Evolutionary conservation across 345 rosid species (phyloP).

Genomic region (Melaleuca alternifolia): DNA sequence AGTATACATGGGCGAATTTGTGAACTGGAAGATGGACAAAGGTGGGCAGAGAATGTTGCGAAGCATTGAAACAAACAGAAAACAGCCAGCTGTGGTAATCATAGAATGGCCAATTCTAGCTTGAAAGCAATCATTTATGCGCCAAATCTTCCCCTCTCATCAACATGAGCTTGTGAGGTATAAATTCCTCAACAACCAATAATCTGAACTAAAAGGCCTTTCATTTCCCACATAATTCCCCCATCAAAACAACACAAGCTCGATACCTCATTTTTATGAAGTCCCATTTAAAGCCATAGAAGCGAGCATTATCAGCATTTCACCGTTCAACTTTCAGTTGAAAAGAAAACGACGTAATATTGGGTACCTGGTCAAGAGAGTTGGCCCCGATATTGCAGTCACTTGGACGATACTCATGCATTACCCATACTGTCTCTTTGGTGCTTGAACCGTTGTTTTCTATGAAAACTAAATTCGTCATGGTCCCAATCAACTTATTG

Average conservation of each 20-base stretch:
- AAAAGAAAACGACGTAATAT: background rate
- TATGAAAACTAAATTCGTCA: background rate
- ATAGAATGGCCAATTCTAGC: background rate
- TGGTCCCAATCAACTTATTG: background rate
- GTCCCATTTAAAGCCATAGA: background rate
- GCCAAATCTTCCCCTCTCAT: background rate
- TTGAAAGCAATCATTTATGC: background rate
- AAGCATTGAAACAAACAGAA: background rate
- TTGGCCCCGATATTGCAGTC: background rate
- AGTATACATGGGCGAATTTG: background rate
- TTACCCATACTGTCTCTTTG: background rate
- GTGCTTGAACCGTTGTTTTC: background rate
- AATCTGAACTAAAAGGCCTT: background rate
- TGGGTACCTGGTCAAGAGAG: background rate
- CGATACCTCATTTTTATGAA: background rate
- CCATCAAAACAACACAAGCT: background rate
- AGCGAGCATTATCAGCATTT: background rate
- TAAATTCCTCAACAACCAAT: background rate
- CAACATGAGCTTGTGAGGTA: background rate
- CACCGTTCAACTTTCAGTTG: background rate
- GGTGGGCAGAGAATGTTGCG: background rate
- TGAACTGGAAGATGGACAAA: background rate
- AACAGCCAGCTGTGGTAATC: background rate
- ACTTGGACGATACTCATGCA: background rate
- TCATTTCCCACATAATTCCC: background rate